Evolutionary conservation across 176 grass and related monocot species (phyloP).

Genomic region (Rhynchospora pubera): DNA sequence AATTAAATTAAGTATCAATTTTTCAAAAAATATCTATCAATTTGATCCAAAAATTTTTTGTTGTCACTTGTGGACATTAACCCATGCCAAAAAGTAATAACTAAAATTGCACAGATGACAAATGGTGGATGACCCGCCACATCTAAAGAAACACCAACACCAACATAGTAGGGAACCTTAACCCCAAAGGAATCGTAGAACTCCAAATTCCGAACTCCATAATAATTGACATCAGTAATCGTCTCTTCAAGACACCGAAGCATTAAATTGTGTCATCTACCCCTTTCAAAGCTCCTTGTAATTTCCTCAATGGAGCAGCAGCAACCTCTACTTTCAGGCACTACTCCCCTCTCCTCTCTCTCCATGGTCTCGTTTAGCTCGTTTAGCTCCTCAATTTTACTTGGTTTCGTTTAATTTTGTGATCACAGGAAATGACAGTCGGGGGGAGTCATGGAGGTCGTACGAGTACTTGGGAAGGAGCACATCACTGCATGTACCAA

Average conservation of each 20-base stretch:
- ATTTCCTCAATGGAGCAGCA: not conserved
- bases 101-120: too few species aligned
- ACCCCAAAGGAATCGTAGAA: not conserved
- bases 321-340: conserved; percentile 18
- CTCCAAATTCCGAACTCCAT: not conserved
- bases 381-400: not conserved
- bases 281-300: not conserved
- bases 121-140: too few species aligned
- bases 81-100: too few species aligned
- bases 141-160: too few species aligned
- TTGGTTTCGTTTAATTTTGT: not conserved
- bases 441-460: conserved; percentile 12
- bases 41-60: too few species aligned
- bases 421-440: not conserved
- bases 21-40: too few species aligned
- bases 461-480: conserved; percentile 66
- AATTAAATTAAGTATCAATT: too few species aligned
- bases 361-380: not conserved
- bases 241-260: not conserved
- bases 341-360: not conserved
- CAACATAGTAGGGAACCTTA: not conserved
- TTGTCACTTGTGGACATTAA: too few species aligned
- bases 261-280: not conserved
- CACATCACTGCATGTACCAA: conserved; percentile 32
- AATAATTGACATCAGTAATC: too few species aligned